Evolutionary conservation across 148 eudicot genomes (phyloP), one percentile per base, ranked within the genome.

Genomic region (Camellia sinensis): DNA sequence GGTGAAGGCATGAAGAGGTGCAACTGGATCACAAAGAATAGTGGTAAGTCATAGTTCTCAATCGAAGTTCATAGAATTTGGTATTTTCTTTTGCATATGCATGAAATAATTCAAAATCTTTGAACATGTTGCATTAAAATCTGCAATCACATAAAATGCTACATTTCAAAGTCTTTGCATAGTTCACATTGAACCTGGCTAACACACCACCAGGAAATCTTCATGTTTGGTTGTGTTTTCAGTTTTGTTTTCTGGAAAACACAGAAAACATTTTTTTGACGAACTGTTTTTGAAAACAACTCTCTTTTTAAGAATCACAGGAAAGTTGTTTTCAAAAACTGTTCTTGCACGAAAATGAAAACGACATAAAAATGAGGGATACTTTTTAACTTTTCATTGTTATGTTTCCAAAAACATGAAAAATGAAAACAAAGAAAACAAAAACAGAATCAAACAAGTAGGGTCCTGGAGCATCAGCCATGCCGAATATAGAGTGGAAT

Each of bases 1-100:
- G 81, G 82, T 13, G 80, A 85, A 84, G 92, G 80, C 40, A 57
- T 86, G 73, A 91, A 71, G 84, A 91, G 99, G 73, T 97, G 99
- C 68, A 92, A 94, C 74, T 97, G 99, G 99, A 97, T 97, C 80
- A 97, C 97, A 17, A 85, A 87, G 45, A 89, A 70, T 73, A 97
- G 97, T 75, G 99, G 98, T 94, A 89, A 83, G 94, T 18, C 21
- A 18, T 2, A 7, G 0, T 59, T 22, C 69, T 43, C 10, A 43
- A 46, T 66, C 22, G 0, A 78, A 57, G 2, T 19, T 22, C 14
- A 50, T 0, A 46, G 3, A 29, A n/a, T 5, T 37, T 53, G 45
- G 3, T 74, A 19, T 77, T 15, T 52, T 5, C 17, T 46, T 11
- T 53, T 18, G 1, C 3, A 4, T 9, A 4, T 37, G 21, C 4